These are phyloP conservation scores for Datisca glomerata DNA, from an alignment of 306 rosid genomes.

Conservation along the genomic window DNA sequence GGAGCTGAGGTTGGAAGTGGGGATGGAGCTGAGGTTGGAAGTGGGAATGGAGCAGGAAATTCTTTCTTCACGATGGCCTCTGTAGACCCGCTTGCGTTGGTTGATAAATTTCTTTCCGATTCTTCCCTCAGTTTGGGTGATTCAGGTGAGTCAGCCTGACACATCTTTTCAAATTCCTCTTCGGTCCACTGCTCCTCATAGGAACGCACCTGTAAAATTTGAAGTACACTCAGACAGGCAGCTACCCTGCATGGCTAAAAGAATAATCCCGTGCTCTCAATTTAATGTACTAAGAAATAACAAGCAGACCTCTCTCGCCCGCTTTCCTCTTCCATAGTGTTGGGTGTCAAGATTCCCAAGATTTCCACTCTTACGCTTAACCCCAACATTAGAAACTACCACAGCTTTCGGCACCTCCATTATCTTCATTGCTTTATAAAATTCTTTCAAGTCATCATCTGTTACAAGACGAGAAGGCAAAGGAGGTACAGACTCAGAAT, in stretches of 20 bases:
- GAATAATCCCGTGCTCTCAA: background rate
- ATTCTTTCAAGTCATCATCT: conserved; percentile 73
- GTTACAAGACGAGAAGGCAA: conserved; percentile 88
- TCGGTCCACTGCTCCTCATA: conserved; percentile 99
- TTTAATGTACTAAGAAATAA: conserved; percentile 7
- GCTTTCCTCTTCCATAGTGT: conserved; percentile 92
- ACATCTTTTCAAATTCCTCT: conserved; percentile 95
- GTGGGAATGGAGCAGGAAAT: conserved; percentile 24
- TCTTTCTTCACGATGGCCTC: conserved; percentile 29
- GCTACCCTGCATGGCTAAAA: background rate
- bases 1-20: conserved; percentile 19
- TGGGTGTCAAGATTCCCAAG: conserved; percentile 77
- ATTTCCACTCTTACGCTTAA: conserved; percentile 61
- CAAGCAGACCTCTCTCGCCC: conserved; percentile 91
- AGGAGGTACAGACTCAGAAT: conserved; percentile 38
- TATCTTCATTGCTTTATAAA: conserved; percentile 81
- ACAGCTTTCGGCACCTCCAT: conserved; percentile 56
- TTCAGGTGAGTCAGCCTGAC: conserved; percentile 68
- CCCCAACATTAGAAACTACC: conserved; percentile 37
- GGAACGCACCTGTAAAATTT: conserved; percentile 65
- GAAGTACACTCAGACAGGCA: background rate
- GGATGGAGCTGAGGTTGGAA: conserved; percentile 18
- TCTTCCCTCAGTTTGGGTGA: conserved; percentile 60
- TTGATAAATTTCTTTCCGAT: conserved; percentile 23
- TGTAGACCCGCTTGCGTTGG: conserved; percentile 30